phyloP scores from a whole-genome alignment of 192 early-diverging fungal genomes.

The Coemansia sp. region DNA sequence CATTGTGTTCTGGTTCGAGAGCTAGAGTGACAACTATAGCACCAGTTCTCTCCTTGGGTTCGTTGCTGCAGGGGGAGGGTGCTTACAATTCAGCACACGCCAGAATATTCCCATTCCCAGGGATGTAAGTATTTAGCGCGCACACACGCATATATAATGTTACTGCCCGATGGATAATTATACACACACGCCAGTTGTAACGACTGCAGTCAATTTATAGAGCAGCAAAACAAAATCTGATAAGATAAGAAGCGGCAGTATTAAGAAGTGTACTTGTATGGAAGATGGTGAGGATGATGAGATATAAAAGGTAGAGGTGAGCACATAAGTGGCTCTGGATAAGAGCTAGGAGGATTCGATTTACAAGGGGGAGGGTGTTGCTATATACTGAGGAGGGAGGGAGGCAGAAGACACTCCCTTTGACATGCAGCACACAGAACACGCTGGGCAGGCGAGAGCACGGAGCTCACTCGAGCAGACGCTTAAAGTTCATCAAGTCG shows the following conservation, averaged over 20 bases:
- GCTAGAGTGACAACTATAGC: neutral
- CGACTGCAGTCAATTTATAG: neutral
- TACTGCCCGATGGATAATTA: slow-evolving; percentile 1
- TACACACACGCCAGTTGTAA: slow-evolving; percentile 2
- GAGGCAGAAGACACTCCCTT: slow-evolving; percentile 6
- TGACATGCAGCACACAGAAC: slow-evolving; percentile 18
- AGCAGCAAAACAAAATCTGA: neutral
- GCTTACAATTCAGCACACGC: neutral
- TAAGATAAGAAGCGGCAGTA: neutral
- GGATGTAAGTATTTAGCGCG: neutral
- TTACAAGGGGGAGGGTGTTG: slow-evolving; percentile 13
- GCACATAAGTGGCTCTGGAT: slow-evolving; percentile 1
- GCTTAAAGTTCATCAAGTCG: slow-evolving; percentile 54
- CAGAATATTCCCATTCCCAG: neutral
- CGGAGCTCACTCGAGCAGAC: slow-evolving; percentile 44
- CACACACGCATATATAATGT: neutral
- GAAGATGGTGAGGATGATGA: slow-evolving; percentile 2
- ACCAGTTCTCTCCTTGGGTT: neutral
- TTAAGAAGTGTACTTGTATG: slow-evolving; percentile 9
- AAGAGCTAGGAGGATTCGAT: slow-evolving; percentile 13
- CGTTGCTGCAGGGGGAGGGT: neutral
- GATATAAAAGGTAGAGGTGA: neutral
- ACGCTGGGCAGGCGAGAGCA: slow-evolving; percentile 3
- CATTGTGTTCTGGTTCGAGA: neutral
- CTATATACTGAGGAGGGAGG: slow-evolving; percentile 8